Evolutionary conservation across 179 eudicot genomes (phyloP), one percentile per base, ranked within the genome.

Genomic region (Vitellaria paradoxa): DNA sequence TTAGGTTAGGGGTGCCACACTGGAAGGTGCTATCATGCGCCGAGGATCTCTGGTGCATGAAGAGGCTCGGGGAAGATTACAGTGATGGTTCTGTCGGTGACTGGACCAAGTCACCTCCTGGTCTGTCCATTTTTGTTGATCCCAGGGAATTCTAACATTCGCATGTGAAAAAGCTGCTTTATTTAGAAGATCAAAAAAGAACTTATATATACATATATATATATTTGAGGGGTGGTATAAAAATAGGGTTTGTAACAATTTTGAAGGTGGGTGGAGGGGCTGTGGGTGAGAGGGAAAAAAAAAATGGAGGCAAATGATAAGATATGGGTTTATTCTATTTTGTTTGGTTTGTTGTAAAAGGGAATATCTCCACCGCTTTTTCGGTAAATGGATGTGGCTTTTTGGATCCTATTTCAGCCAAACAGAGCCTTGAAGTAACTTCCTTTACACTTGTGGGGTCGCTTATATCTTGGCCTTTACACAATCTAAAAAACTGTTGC

Each of bases 31-130:
- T 96, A 62, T 91, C 97, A 6, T 93, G 97, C 81, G 86, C 76
- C 8, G 98, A 91, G 78, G 99, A 96, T 68, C 63, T 93, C 13
- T 96, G 99, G 99, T 92, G 97, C 64, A 87, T 93, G 1, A 96
- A 96, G 81, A 77, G 99, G 68, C 86, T 96, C 6, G 89, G 87
- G 74, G 95, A 88, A 6, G 97, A 83, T 55, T 91, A 89, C 56
- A 85, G 91, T 73, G 97, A 94, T 47, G 97, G 91, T 5, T 68
- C 91, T 0, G 77, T 88, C 9, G 94, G 96, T 70, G 98, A 96
- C 73, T 96, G 98, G 98, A 93, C 94, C 0, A 96, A 90, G 76
- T 91, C 97, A 23, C 86, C 82, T 2, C 94, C 94, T 52, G 93
- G 86, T 1, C 20, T 64, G 57, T 90, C 98, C 18, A 89, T 96